phyloP scores from a whole-genome alignment of 768 basidiomycete species.

The Mycena sanguinolenta region DNA sequence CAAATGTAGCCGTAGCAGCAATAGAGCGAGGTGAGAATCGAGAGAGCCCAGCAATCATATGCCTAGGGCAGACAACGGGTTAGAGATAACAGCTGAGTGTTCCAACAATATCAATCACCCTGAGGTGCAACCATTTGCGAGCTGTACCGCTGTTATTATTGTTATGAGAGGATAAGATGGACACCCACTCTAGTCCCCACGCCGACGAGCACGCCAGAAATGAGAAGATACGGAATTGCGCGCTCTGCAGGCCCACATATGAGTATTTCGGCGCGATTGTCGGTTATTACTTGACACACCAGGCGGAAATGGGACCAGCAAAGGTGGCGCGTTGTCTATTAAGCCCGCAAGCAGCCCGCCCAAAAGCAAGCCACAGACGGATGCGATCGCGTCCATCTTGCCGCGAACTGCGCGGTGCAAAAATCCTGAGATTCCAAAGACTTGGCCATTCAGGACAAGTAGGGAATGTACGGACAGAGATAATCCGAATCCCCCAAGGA shows the following conservation, averaged over 20 bases:
- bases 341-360: constrained; percentile 61
- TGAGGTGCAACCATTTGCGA: constrained; percentile 76
- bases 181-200: constrained; percentile 65
- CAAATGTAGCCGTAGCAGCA: constrained; percentile 67
- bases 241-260: too few species aligned
- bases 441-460: constrained; percentile 65
- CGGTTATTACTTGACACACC: too few species aligned
- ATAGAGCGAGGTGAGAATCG: constrained; percentile 69
- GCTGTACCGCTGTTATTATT: constrained; percentile 45
- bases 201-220: constrained; percentile 71
- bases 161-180: constrained; percentile 8
- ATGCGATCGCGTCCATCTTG: constrained; percentile 54
- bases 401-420: constrained; percentile 65
- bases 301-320: constrained; percentile 38
- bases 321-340: constrained; percentile 53
- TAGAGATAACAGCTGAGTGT: not conserved
- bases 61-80: constrained; percentile 49
- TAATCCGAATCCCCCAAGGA: constrained; percentile 68
- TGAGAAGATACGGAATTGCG: constrained; percentile 45
- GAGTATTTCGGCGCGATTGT: too few species aligned
- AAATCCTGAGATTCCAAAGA: constrained; percentile 75
- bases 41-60: constrained; percentile 75
- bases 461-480: constrained; percentile 66
- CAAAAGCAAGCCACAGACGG: constrained; percentile 60
- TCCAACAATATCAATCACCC: constrained; percentile 54